These are phyloP conservation scores for Fusarium dlaminii DNA, from an alignment of 2,329 filamentous ascomycete species.

Conservation along the genomic window DNA sequence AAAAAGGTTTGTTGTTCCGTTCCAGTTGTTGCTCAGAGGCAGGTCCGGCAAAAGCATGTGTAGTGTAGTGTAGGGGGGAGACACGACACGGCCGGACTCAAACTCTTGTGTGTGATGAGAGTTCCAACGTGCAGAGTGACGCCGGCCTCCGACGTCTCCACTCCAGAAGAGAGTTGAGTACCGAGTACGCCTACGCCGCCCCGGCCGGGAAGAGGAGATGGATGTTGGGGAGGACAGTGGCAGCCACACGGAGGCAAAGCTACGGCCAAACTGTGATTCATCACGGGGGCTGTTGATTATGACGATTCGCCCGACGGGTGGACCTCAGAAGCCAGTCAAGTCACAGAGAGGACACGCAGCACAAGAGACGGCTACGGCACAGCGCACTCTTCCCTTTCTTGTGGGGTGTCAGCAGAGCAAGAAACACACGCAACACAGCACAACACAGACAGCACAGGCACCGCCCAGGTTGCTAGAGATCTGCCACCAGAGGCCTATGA, in stretches of 20 bases:
- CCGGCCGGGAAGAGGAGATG: constrained; percentile 19
- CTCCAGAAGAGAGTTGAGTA: background rate
- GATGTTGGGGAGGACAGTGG: background rate
- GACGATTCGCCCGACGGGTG: constrained; percentile 40
- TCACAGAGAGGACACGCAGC: constrained; percentile 34
- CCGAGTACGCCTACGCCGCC: constrained; percentile 7
- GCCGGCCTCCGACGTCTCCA: constrained; percentile 27
- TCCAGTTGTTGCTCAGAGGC: constrained; percentile 33
- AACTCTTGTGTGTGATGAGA: constrained; percentile 35
- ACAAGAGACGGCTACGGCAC: constrained; percentile 33
- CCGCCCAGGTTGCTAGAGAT: constrained; percentile 33
- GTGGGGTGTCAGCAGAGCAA: constrained; percentile 43
- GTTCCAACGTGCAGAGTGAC: constrained; percentile 11
- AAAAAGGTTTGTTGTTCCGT: constrained; percentile 42
- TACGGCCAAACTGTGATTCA: constrained; percentile 35
- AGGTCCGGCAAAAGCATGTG: constrained; percentile 24
- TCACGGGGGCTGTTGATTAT: constrained; percentile 41
- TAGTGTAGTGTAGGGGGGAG: background rate
- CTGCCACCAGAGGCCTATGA: constrained; percentile 31
- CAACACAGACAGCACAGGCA: constrained; percentile 34
- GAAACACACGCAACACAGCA: background rate
- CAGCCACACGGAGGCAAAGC: constrained; percentile 35
- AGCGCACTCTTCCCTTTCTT: constrained; percentile 8
- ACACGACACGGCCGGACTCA: constrained; percentile 19
- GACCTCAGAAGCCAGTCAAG: constrained; percentile 29